Base-by-base conservation (phyloP, 352 stramenopile species). In the Thalassiosira hispida region DNA sequence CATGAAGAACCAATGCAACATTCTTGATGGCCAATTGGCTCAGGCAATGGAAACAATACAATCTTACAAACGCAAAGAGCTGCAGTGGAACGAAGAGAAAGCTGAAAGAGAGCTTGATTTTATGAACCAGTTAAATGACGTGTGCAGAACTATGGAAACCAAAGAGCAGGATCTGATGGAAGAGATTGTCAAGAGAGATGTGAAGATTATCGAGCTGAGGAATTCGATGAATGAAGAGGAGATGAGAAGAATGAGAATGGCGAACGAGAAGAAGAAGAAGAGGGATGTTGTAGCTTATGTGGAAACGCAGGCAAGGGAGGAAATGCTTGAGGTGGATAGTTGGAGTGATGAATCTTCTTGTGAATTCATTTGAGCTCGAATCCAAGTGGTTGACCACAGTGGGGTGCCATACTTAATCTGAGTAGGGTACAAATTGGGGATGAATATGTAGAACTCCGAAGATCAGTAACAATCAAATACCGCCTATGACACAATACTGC, bases 51-150 rank as follows among this genome's bases (percentile, higher is more conserved):
- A 74, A 57, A 59, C 35, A 0, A 74, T 74, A 29, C 38, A 57
- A 40, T 11, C 1, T 22, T 46, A 61, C 38, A 61, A 75, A 25
- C 8, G 29, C 18, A 52, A 75, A 33, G 53, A 66, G 16, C 27
- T 25, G 38, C 9, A 25, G 2, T 42, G 27, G 38, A 65, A 14
- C 16, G 66, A 75, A 11, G 66, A 75, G 23, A 51, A 16, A 33
- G 52, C 66, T 8, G 33, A 75, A 31, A 25, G 66, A 38, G 66
- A 75, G 29, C 52, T 40, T 14, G 53, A 75, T 14, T 66, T 60
- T 46, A 75, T 75, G 66, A 75, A 75, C n/a, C 53, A 75, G 42
- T 56, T 75, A 22, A 75, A 75, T 56, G 66, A 75, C 1, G 38
- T 75, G 52, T 75, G 66, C 47, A 53, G 5, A 0, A 51, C 31